Base-by-base conservation (phyloP, 1,284 basidiomycete species). In the Tilletiopsis washingtonensis region DNA sequence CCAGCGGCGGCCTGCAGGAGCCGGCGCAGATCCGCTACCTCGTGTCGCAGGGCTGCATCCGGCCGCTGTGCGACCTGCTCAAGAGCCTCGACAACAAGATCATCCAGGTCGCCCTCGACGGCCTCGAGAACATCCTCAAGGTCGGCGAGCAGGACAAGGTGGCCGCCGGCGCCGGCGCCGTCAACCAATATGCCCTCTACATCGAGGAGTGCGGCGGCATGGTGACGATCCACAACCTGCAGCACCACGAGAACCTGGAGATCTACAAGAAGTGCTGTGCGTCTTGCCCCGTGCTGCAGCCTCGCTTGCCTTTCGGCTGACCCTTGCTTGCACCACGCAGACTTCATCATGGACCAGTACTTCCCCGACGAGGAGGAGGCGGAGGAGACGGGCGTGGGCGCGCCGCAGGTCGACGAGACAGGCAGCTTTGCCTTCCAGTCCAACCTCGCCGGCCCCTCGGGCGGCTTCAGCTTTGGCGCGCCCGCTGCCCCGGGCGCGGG, bases 31-130 rank as follows among this genome's bases (percentile, higher is more conserved):
- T 99, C 69, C 88, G 94, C 49, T 99, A 98, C 77, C 86, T 99
- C 51, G 94, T 99, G 56, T 81, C 82, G 24, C 93, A 98, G 75
- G 94, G 94, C 40, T 96, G 91, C 79, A 96, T 98, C 78, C 96
- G 96, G 77, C 94, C 94, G 20, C 80, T 99, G 47, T 98, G 94
- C 74, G 93, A 98, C 71, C 78, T 99, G 40, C 80, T 99, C 49
- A 85, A 84, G 40, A 91, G 90, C 78, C 91, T 97, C 88, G 94
- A 99, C 78, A 98, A 98, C 82, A 98, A 98, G 79, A 96, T 98
- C 69, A 99, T 99, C 67, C 94, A 98, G 77, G 90, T 94, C 20
- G 79, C 80, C n/a, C 82, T 99, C 40, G 93, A 99, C 74, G 94
- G 94, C 51, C 81, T 99, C 45, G 94, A 99, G 77, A 99, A 99